Conservation (phyloP, 306 rosid genomes). For the Vicia sativa region DNA sequence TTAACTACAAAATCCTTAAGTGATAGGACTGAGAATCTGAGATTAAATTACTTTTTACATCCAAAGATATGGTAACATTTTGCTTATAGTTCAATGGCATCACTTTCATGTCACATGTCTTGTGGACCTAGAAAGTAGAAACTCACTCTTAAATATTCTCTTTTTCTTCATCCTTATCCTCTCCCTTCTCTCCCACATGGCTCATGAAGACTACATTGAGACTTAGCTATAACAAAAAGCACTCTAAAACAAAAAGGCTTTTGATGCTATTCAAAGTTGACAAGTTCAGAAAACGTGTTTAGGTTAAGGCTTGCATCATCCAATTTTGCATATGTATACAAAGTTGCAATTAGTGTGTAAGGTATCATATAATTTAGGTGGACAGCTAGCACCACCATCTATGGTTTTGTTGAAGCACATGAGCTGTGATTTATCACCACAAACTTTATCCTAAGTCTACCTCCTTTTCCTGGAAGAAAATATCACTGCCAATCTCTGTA, state of each 20-base stretch:
- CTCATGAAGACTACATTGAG: constrained; percentile 34
- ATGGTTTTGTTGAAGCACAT: background rate
- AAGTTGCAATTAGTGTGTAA: background rate
- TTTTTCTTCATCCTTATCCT: constrained; percentile 41
- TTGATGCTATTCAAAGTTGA: background rate
- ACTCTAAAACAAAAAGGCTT: constrained; percentile 30
- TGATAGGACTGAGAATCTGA: constrained; percentile 31
- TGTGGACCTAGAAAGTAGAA: constrained; percentile 40
- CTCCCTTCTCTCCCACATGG: constrained; percentile 31
- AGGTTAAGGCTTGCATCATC: background rate
- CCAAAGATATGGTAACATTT: constrained; percentile 36
- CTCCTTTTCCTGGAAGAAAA: constrained; percentile 6
- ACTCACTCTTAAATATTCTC: constrained; percentile 11
- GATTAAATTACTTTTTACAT: constrained; percentile 24
- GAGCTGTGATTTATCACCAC: background rate
- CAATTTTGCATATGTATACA: constrained; percentile 6
- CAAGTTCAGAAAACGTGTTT: background rate
- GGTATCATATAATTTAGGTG: background rate
- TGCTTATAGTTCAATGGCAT: constrained; percentile 36
- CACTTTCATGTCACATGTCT: constrained; percentile 24
- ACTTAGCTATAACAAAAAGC: constrained; percentile 18
- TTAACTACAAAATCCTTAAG: constrained; percentile 28
- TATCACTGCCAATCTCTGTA: background rate
- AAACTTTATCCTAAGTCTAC: constrained; percentile 18
- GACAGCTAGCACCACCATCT: background rate